phyloP scores from a whole-genome alignment of 148 eudicot species.

The Rhododendron vialii region DNA sequence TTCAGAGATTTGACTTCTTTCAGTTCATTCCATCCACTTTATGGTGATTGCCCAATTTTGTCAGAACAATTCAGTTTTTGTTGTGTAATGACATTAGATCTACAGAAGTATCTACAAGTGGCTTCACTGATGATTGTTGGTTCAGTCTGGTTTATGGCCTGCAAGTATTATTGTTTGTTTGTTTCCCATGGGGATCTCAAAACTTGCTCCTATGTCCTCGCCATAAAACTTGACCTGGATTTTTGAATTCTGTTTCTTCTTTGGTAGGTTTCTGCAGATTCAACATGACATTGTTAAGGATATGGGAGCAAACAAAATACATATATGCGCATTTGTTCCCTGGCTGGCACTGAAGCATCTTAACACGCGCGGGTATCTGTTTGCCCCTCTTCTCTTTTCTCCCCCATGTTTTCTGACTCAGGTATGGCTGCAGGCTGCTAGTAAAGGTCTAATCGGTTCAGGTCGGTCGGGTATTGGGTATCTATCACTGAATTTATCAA shows the following conservation, averaged over 20 bases:
- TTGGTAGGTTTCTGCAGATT: constrained; percentile 13
- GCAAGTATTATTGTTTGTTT: neutral
- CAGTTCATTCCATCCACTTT: neutral
- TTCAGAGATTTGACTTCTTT: neutral
- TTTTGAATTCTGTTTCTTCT: constrained; percentile 5
- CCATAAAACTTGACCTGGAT: constrained; percentile 3
- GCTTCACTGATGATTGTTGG: neutral
- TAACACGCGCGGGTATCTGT: neutral
- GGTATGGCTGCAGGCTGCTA: neutral
- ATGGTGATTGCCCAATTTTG: neutral
- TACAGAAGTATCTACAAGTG: neutral
- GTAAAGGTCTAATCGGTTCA: neutral
- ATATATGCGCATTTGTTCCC: neutral
- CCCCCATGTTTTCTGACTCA: neutral
- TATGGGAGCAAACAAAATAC: neutral
- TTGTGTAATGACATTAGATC: neutral
- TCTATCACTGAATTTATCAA: neutral
- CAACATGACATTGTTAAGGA: neutral
- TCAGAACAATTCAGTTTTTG: neutral
- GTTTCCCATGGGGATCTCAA: neutral
- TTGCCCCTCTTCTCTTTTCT: neutral
- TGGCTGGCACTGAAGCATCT: neutral
- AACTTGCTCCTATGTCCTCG: neutral
- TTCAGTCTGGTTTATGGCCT: constrained; percentile 2
- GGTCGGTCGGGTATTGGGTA: neutral